Evolutionary conservation across 129 eudicot genomes (phyloP).

Genomic region (Arctium minus): DNA sequence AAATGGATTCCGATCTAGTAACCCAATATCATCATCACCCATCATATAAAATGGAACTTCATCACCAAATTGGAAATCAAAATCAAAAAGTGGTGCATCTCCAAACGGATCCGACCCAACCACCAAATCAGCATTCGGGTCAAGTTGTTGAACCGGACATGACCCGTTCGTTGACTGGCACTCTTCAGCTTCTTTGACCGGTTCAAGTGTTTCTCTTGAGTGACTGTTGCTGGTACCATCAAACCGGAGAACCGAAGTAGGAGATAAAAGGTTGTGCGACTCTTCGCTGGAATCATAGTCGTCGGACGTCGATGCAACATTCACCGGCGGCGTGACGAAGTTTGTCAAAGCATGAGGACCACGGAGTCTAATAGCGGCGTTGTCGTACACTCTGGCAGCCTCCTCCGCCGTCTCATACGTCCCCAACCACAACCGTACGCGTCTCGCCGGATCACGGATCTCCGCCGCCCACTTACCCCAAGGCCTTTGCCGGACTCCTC

Average conservation of each 20-base stretch:
- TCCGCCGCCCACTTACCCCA: slow-evolving; percentile 74
- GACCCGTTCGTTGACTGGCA: slow-evolving; percentile 17
- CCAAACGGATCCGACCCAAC: slow-evolving; percentile 6
- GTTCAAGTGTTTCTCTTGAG: slow-evolving; percentile 9
- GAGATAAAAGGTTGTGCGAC: slow-evolving; percentile 31
- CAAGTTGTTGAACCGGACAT: background rate
- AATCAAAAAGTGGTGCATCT: slow-evolving; percentile 19
- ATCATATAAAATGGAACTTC: slow-evolving; percentile 2
- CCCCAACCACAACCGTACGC: slow-evolving; percentile 55
- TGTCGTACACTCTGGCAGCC: slow-evolving; percentile 65
- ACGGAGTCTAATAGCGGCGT: slow-evolving; percentile 51
- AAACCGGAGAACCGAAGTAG: slow-evolving; percentile 49
- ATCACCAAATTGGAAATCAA: slow-evolving; percentile 31
- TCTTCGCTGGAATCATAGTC: slow-evolving; percentile 32
- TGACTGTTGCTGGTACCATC: background rate
- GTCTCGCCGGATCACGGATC: slow-evolving; percentile 50
- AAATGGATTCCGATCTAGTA: background rate
- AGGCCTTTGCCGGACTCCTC: slow-evolving; percentile 63
- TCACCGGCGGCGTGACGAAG: slow-evolving; percentile 20
- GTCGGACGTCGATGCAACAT: slow-evolving; percentile 15
- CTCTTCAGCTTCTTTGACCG: slow-evolving; percentile 17
- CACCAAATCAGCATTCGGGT: background rate
- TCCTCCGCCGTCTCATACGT: slow-evolving; percentile 66
- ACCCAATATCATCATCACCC: background rate
- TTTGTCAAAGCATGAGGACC: slow-evolving; percentile 54